Conservation (phyloP, 148 eudicot species). For the Drosera capensis region DNA sequence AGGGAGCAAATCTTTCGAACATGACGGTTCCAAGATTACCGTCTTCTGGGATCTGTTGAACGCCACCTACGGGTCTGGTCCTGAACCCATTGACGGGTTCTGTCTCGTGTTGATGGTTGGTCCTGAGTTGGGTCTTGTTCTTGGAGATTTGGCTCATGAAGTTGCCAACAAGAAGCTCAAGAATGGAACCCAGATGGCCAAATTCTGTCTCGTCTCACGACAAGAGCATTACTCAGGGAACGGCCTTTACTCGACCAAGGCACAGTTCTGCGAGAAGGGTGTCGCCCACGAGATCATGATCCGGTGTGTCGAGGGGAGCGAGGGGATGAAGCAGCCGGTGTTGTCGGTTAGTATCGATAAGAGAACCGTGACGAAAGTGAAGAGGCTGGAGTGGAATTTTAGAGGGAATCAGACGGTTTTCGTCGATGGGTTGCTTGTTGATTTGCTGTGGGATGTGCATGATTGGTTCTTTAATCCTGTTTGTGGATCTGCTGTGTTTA, state of each 20-base stretch:
- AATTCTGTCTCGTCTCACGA: conserved; percentile 18
- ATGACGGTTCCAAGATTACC: background rate
- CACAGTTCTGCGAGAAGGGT: conserved; percentile 26
- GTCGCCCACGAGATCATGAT: conserved; percentile 26
- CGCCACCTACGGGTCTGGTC: background rate
- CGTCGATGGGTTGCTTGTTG: conserved; percentile 46
- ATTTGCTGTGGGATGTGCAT: conserved; percentile 58
- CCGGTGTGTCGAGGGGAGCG: conserved; percentile 21
- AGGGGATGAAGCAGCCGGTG: conserved; percentile 25
- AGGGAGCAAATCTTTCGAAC: background rate
- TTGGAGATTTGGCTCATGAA: background rate
- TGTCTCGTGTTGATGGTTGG: background rate
- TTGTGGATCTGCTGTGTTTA: conserved; percentile 29
- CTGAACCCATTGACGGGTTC: background rate
- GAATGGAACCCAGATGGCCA: conserved; percentile 6
- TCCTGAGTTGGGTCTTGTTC: background rate
- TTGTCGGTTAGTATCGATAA: conserved; percentile 30
- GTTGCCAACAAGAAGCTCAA: background rate
- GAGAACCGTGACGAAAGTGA: conserved; percentile 34
- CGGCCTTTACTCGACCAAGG: conserved; percentile 23
- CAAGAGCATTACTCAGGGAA: conserved; percentile 35
- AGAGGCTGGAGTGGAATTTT: conserved; percentile 52
- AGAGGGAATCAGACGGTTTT: conserved; percentile 51
- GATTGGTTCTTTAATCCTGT: conserved; percentile 31
- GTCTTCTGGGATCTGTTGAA: background rate